Percentiles rank a stretch among this genome's conserved stretches.
These are phyloP conservation scores for Chiua virens DNA, from an alignment of 768 basidiomycete species.

Conservation along the genomic window DNA sequence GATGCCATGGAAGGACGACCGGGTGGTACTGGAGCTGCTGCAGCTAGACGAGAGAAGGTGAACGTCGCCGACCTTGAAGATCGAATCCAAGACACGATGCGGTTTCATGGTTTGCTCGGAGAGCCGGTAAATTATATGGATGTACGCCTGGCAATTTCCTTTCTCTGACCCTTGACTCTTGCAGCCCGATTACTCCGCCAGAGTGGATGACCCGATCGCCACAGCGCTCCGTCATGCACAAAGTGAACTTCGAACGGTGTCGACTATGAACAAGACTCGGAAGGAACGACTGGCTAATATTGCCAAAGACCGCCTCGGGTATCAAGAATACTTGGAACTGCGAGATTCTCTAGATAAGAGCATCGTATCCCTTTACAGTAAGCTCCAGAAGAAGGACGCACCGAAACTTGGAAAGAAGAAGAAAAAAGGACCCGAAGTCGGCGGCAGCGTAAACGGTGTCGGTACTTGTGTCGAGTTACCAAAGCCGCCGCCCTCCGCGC, in stretches of 20 bases:
- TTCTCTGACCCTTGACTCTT: conserved; percentile 23
- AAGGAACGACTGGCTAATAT: conserved; percentile 69
- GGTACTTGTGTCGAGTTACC: conserved; percentile 37
- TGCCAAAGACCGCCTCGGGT: conserved; percentile 84
- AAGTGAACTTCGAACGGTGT: conserved; percentile 70
- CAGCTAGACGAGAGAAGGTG: conserved; percentile 69
- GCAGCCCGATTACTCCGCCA: conserved; percentile 71
- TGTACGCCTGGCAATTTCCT: conserved; percentile 1
- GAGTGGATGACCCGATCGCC: conserved; percentile 93
- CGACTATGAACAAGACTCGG: conserved; percentile 81
- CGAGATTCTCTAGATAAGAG: conserved; percentile 87
- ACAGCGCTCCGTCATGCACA: conserved; percentile 89
- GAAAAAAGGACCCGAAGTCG: conserved; percentile 54
- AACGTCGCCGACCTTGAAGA: conserved; percentile 80
- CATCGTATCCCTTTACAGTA: conserved; percentile 70
- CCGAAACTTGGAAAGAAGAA: conserved; percentile 73
- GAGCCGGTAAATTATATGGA: conserved; percentile 56
- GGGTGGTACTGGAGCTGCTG: conserved; percentile 76
- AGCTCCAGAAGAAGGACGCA: conserved; percentile 79
- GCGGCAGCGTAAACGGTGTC: conserved; percentile 33
- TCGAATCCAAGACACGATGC: conserved; percentile 72
- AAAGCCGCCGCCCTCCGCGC: conserved; percentile 67
- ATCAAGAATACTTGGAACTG: conserved; percentile 86
- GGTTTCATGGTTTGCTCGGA: conserved; percentile 70
- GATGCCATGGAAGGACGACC: conserved; percentile 84